Evolutionary conservation across 108 stramenopile species (phyloP), one percentile per base, ranked within the genome.

Genomic region (Craspedostauros australis): DNA sequence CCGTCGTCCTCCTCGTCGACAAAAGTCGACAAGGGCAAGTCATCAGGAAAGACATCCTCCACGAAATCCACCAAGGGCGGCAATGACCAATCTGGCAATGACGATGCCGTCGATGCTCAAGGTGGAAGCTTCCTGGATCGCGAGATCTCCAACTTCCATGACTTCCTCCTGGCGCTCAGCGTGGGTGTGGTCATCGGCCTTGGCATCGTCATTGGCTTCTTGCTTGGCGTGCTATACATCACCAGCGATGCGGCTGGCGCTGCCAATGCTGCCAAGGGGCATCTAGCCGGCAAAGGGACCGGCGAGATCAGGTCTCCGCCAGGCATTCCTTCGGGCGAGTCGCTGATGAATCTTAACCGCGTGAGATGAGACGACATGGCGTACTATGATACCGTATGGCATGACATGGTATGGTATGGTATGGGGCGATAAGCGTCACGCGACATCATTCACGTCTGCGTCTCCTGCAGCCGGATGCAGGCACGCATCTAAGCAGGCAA

Each of bases 131-230:
- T 76, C 46, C 57, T 78, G 24, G 83, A 81, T 32, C 54, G 64
- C 14, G 79, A 81, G 31, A 72, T 81, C 16, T 26, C 50, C 14
- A 71, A 60, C 19, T 25, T 42, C 5, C 40, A 51, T n/a, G 83
- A 80, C 40, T 72, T 84, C 38, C 25, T 64, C 0, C 39, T 72
- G 16, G 79, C 83, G 8, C 46, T 84, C 6, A 39, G 38, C 7
- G 79, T 78, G 32, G 79, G 83, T 3, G 62, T 79, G 51, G 50
- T 76, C 38, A 76, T 87, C 22, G 82, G 82, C 3, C 8, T 67
- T 16, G 54, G 66, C 41, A 74, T 81, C 28, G 67, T 87, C 3
- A 7, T 74, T 21, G 86, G 86, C 8, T 87, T 87, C 70, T 21
- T 84, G 18, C 48, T 62, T 4, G 86, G 85, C 1, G 73, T 87